phyloP scores from a whole-genome alignment of 345 rosid species.

The Syzygium jambos region DNA sequence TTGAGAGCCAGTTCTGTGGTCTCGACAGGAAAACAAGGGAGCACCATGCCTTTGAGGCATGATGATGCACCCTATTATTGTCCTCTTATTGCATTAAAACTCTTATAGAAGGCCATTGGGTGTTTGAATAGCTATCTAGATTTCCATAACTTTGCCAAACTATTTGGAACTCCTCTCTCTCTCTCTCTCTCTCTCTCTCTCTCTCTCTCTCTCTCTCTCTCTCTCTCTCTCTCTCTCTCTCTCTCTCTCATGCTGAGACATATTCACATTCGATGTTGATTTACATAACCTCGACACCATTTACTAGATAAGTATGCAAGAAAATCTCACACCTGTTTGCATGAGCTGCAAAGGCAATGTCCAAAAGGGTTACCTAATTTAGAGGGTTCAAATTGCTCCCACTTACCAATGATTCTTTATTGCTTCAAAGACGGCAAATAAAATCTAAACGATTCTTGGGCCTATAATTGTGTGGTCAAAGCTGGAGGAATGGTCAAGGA shows the following conservation, averaged over 20 bases:
- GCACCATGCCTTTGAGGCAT: not conserved
- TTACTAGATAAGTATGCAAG: not conserved
- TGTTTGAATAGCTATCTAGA: not conserved
- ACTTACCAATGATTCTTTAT: not conserved
- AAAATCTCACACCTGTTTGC: not conserved
- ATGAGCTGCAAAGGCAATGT: not conserved
- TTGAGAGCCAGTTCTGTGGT: not conserved
- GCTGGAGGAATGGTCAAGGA: constrained; percentile 23
- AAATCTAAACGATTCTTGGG: not conserved
- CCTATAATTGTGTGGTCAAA: constrained; percentile 26
- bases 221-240: not conserved
- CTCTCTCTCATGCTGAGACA: not conserved
- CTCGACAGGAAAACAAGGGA: not conserved
- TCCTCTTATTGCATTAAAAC: not conserved
- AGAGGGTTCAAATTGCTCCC: not conserved
- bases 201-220: not conserved
- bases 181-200: not conserved
- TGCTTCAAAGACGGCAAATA: not conserved
- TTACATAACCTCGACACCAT: too few relatives aligned
- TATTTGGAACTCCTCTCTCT: not conserved
- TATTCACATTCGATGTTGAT: not conserved
- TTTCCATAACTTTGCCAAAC: not conserved
- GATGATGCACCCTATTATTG: not conserved
- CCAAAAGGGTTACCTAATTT: not conserved
- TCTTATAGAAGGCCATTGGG: not conserved